Percentiles rank a stretch among this genome's conserved stretches.
Conservation (phyloP, 345 rosid genomes). For the Nasturtium officinale region DNA sequence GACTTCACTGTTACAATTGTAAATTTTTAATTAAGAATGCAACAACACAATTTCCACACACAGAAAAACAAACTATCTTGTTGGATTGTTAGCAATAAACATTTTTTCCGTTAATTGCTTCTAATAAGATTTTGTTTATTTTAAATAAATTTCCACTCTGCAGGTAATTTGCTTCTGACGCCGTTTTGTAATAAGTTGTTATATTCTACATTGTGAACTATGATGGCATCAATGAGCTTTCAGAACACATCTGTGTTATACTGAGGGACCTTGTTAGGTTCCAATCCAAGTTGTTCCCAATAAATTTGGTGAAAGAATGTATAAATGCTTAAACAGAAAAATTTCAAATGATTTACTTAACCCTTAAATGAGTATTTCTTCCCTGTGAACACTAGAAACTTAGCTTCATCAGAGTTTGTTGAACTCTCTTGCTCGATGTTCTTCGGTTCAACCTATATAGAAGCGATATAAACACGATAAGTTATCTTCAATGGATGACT, state of each 20-base stretch:
- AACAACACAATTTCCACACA: not conserved
- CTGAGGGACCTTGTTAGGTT: not conserved
- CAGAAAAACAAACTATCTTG: not conserved
- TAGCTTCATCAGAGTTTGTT: slow-evolving; percentile 47
- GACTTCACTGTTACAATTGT: slow-evolving; percentile 30
- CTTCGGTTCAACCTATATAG: slow-evolving; percentile 40
- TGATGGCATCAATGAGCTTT: too few relatives aligned
- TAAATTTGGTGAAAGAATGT: not conserved
- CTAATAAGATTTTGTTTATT: not conserved
- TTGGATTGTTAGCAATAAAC: slow-evolving; percentile 32
- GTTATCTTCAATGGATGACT: not conserved
- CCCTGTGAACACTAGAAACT: slow-evolving; percentile 68
- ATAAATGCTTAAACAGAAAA: not conserved
- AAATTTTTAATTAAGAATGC: slow-evolving; percentile 27
- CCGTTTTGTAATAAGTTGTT: too few relatives aligned
- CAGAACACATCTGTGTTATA: not conserved
- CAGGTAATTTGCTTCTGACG: not conserved
- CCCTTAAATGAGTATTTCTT: slow-evolving; percentile 61
- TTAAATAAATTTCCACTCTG: not conserved
- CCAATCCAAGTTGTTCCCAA: slow-evolving; percentile 2
- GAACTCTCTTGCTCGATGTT: slow-evolving; percentile 42
- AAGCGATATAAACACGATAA: slow-evolving; percentile 7
- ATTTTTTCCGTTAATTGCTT: not conserved
- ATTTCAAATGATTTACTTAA: slow-evolving; percentile 16
- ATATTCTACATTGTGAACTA: too few relatives aligned